Evolutionary conservation across 192 early-diverging fungal species (phyloP), one percentile per base, ranked within the genome.

Genomic region (Allomyces macrogynus): DNA sequence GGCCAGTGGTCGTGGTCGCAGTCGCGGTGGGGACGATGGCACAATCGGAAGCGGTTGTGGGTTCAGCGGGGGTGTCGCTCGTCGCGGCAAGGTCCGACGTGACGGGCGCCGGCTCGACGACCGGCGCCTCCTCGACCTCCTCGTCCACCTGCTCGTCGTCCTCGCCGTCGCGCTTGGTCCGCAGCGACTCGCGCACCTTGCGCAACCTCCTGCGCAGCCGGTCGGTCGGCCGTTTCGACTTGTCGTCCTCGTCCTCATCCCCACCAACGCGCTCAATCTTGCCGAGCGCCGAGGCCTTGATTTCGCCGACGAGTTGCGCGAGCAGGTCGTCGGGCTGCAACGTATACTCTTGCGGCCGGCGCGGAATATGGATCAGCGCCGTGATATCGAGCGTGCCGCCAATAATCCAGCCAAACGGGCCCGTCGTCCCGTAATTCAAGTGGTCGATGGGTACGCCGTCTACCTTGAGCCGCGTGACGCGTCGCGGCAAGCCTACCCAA

Each of bases 361-460:
- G 62, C 14, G 87, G 87, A 61, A 87, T 82, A 65, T 71, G 75
- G 44, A 89, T 76, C 42, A 87, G 78, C 10, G 85, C 83, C 10
- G 79, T 77, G 14, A 98, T 77, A 68, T 95, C 92, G 0, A 98
- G 78, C 9, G 79, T 84, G 4, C 93, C 93, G 4, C 81, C 78
- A n/a, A 86, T 90, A 67, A 97, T 91, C 95, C 95, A 97, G 14
- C 87, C 86, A 42, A 93, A 81, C 3, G 95, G 95, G 0, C 95
- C 95, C 40, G 80, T 79, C 11, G 87, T 80, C 20, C 89, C 89
- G 23, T 77, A 71, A 74, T 93, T 93, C 54, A 97, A 73, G 71
- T 95, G 92, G 67, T 91, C 88, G 23, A 96, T 92, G 63, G 85
- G 88, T 16, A 97, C 78, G 62, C 85, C 85, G 68, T 97, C 90